Percentiles rank a stretch among this genome's conserved stretches.
phyloP scores from a whole-genome alignment of 1,139 yeast species.

The Protomyces macrosporus region DNA sequence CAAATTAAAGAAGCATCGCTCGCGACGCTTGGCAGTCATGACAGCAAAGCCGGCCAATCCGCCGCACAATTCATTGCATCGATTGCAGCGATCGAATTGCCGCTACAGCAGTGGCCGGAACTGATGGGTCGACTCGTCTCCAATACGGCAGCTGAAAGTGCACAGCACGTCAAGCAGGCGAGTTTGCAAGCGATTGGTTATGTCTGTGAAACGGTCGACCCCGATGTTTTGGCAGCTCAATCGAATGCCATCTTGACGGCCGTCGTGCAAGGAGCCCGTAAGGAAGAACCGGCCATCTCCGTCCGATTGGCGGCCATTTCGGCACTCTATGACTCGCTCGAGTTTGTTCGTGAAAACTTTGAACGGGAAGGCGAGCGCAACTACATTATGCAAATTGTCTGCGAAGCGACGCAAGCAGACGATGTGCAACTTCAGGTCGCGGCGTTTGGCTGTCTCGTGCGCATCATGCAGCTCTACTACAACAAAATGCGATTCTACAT shows the following conservation, averaged over 20 bases:
- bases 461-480: conserved; percentile 86
- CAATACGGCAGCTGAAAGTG: conserved; percentile 62
- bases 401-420: conserved; percentile 93
- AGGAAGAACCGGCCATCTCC: conserved; percentile 62
- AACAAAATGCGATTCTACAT: conserved; percentile 85
- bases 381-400: conserved; percentile 95
- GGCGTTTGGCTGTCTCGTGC: conserved; percentile 92
- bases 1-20: conserved; percentile 65
- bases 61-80: conserved; percentile 95
- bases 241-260: conserved; percentile 91
- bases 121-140: conserved; percentile 76
- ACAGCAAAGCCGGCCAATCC: conserved; percentile 76
- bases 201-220: conserved; percentile 91
- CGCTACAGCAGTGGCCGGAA: conserved; percentile 81
- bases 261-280: conserved; percentile 91
- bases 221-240: conserved; percentile 73
- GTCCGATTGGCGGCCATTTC: conserved; percentile 88
- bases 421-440: conserved; percentile 82
- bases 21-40: conserved; percentile 57
- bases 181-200: conserved; percentile 87
- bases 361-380: conserved; percentile 92
- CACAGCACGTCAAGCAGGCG: conserved; percentile 66
- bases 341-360: conserved; percentile 81
- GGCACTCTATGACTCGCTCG: conserved; percentile 86
- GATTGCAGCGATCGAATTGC: conserved; percentile 89